Evolutionary conservation across 2,329 filamentous ascomycete species (phyloP).

Genomic region (Fusarium coffeatum): DNA sequence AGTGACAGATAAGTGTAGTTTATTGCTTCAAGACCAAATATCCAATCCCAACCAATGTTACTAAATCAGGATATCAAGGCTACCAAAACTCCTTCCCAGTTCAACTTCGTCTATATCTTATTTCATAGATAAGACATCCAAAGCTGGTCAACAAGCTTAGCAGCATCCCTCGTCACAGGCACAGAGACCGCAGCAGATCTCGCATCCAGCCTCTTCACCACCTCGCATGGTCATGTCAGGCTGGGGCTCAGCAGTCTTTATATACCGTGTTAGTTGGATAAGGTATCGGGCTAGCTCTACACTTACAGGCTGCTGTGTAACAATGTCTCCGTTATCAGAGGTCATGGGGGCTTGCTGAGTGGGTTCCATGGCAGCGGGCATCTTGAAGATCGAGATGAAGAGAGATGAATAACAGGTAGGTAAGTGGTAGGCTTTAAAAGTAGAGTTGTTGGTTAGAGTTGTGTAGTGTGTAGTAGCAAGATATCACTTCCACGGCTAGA

Average conservation of each 20-base stretch:
- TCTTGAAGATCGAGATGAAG: constrained; percentile 43
- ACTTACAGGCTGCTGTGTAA: constrained; percentile 58
- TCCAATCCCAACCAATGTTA: not conserved
- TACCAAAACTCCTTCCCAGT: constrained; percentile 28
- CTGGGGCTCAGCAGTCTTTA: constrained; percentile 55
- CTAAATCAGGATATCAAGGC: constrained; percentile 26
- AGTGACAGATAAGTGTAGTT: not conserved
- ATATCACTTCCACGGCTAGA: constrained; percentile 25
- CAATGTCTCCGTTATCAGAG: constrained; percentile 50
- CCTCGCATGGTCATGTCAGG: constrained; percentile 58
- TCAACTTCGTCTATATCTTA: constrained; percentile 1
- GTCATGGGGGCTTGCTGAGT: constrained; percentile 60
- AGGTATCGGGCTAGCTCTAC: not conserved
- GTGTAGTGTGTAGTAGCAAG: constrained; percentile 26
- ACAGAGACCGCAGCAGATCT: constrained; percentile 60
- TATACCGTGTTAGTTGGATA: constrained; percentile 10
- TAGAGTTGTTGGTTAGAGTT: constrained; percentile 24
- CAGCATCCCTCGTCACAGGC: constrained; percentile 59
- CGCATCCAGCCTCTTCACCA: constrained; percentile 60
- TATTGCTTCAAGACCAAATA: constrained; percentile 7
- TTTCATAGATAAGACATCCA: not conserved
- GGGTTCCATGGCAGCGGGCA: constrained; percentile 56
- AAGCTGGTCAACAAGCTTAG: constrained; percentile 36
- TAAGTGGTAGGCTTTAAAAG: constrained; percentile 18
- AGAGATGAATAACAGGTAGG: not conserved